These are phyloP conservation scores for Hypoxylon sp. DNA, from an alignment of 2,329 filamentous ascomycete species.

Conservation along the genomic window DNA sequence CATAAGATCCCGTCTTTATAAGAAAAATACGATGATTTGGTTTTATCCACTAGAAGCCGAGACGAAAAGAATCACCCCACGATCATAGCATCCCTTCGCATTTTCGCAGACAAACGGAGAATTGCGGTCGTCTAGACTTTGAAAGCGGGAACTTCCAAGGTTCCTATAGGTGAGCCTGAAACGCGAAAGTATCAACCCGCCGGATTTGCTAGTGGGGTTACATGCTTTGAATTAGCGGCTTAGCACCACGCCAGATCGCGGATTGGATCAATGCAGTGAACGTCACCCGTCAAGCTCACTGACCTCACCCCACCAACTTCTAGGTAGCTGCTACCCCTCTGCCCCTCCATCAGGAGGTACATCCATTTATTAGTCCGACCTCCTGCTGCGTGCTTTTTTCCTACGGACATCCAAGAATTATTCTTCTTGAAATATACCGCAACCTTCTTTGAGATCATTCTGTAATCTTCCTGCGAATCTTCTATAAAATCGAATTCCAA, in stretches of 20 bases:
- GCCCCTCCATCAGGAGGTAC: conserved; percentile 24
- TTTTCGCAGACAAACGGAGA: conserved; percentile 28
- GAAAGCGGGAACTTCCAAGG: conserved; percentile 29
- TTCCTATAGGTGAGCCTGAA: conserved; percentile 31
- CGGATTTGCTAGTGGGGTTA: conserved; percentile 29
- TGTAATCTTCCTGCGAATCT: conserved; percentile 38
- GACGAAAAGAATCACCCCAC: conserved; percentile 28
- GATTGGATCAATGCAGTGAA: conserved; percentile 21
- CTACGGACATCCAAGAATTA: conserved; percentile 41
- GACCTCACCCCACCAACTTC: conserved; percentile 45
- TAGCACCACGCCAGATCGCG: conserved; percentile 30
- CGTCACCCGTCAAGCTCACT: conserved; percentile 40
- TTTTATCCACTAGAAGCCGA: neutral
- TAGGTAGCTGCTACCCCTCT: conserved; percentile 30
- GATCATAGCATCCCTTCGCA: conserved; percentile 34
- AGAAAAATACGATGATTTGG: neutral
- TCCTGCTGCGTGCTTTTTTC: conserved; percentile 48
- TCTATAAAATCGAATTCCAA: conserved; percentile 37
- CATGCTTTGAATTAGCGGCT: conserved; percentile 31
- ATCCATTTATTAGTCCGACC: conserved; percentile 31
- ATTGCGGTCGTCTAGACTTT: conserved; percentile 8
- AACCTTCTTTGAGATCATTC: conserved; percentile 43
- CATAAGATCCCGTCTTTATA: conserved; percentile 12
- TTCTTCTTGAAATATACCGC: conserved; percentile 46
- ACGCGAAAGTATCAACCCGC: conserved; percentile 31